A percentile compares a stretch with the other conserved stretches of the same genome.
phyloP scores from a whole-genome alignment of 106 monocot genomes.

The Dioscorea alata region DNA sequence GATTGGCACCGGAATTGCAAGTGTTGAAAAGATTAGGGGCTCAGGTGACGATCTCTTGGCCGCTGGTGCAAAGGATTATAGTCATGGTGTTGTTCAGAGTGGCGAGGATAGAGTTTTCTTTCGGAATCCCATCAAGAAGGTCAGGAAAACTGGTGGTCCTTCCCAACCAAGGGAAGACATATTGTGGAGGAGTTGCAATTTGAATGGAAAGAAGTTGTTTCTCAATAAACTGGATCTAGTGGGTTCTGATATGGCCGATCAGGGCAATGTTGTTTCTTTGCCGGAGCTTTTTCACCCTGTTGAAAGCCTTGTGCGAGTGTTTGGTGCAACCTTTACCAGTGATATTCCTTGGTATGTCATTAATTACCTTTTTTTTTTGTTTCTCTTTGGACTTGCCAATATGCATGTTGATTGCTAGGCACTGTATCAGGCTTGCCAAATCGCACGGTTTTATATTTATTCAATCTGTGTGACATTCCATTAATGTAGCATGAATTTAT shows the following conservation, averaged over 20 bases:
- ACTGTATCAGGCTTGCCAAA: neutral
- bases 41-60: neutral
- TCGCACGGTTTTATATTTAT: neutral
- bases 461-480: neutral
- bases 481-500: neutral
- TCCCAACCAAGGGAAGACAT: slow-evolving; percentile 4
- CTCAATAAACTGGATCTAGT: slow-evolving; percentile 46
- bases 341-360: slow-evolving; percentile 63
- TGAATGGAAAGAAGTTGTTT: slow-evolving; percentile 59
- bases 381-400: too few relatives aligned
- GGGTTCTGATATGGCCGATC: slow-evolving; percentile 9
- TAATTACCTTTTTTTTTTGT: neutral
- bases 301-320: slow-evolving; percentile 46
- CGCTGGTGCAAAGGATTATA: neutral
- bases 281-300: slow-evolving; percentile 73
- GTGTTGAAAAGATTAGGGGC: neutral
- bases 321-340: slow-evolving; percentile 77
- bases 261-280: slow-evolving; percentile 34
- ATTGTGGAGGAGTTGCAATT: slow-evolving; percentile 7
- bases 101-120: neutral
- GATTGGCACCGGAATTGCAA: neutral
- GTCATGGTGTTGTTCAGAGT: neutral
- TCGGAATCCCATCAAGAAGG: neutral
- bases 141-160: neutral
- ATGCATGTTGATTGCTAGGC: too few relatives aligned